Percentiles rank a stretch among this genome's conserved stretches.
Conservation (phyloP, 2,329 filamentous ascomycete genomes). For the Beauveria sp. region DNA sequence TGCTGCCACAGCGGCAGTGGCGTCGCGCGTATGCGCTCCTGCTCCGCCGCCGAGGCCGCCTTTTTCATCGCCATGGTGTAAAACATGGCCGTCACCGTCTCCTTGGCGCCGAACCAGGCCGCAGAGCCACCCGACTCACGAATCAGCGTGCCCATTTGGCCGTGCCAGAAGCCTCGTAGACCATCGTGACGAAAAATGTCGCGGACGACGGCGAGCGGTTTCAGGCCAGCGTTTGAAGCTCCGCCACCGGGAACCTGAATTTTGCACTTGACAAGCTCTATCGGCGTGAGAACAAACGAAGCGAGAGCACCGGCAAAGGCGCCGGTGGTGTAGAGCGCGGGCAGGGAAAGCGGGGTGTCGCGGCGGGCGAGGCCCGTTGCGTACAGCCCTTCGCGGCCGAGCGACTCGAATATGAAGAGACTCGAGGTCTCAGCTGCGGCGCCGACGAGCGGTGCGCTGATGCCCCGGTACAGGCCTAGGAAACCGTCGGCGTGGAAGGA, state of each 20-base stretch:
- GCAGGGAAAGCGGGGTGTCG: constrained; percentile 61
- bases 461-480: constrained; percentile 78
- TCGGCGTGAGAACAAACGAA: constrained; percentile 83
- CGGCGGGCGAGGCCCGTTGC: constrained; percentile 38
- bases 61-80: constrained; percentile 45
- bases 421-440: constrained; percentile 89
- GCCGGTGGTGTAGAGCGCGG: constrained; percentile 69
- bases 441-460: constrained; percentile 82
- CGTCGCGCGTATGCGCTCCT: constrained; percentile 34
- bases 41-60: constrained; percentile 32
- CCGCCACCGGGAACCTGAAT: constrained; percentile 69
- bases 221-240: constrained; percentile 40
- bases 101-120: constrained; percentile 91
- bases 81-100: constrained; percentile 68
- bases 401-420: constrained; percentile 83
- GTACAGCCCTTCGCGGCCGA: constrained; percentile 61
- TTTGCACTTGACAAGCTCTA: constrained; percentile 97
- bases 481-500: constrained; percentile 75
- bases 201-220: constrained; percentile 63
- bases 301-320: constrained; percentile 84
- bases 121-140: constrained; percentile 89
- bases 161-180: constrained; percentile 84
- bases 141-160: constrained; percentile 87
- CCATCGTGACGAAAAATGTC: constrained; percentile 80
- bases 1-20: constrained; percentile 77